A percentile compares a stretch with the other conserved stretches of the same genome.
Conservation (phyloP, 257 asterid species). For the Nicotiana tomentosiformis region DNA sequence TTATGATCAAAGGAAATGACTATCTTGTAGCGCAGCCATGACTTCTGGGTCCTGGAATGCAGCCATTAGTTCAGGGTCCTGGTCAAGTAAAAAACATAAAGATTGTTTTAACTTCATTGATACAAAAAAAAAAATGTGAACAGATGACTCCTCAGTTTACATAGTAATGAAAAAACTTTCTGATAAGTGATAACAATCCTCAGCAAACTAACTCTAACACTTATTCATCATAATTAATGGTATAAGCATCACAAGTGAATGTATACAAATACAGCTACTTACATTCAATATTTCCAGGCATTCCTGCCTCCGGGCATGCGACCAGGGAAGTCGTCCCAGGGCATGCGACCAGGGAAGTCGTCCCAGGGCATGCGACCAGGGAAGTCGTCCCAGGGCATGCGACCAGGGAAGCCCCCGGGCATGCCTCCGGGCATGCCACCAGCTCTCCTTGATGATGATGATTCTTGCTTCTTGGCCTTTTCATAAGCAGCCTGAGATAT, state of each 20-base stretch:
- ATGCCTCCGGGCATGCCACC: constrained; percentile 16
- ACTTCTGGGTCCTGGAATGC: constrained; percentile 93
- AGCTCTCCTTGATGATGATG: constrained; percentile 56
- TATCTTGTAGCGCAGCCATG: constrained; percentile 98
- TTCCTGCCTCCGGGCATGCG: constrained; percentile 33
- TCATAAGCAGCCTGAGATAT: constrained; percentile 85
- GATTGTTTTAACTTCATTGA: not conserved
- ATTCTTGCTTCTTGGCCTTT: constrained; percentile 77
- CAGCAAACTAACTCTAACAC: not conserved
- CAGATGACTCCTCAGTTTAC: not conserved
- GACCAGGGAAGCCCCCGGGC: not conserved
- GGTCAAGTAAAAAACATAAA: constrained; percentile 8
- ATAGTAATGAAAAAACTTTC: not conserved
- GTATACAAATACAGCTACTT: constrained; percentile 14
- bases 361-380: constrained; percentile 28
- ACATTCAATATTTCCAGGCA: constrained; percentile 74
- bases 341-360: constrained; percentile 37
- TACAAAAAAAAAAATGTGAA: not conserved
- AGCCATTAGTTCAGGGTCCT: constrained; percentile 98
- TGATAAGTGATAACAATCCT: not conserved
- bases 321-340: constrained; percentile 42
- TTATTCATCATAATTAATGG: not conserved
- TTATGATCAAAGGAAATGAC: constrained; percentile 26
- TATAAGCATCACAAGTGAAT: not conserved
- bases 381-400: not conserved